Conservation (phyloP, 331 rosid species). For the Malus hybrid region DNA sequence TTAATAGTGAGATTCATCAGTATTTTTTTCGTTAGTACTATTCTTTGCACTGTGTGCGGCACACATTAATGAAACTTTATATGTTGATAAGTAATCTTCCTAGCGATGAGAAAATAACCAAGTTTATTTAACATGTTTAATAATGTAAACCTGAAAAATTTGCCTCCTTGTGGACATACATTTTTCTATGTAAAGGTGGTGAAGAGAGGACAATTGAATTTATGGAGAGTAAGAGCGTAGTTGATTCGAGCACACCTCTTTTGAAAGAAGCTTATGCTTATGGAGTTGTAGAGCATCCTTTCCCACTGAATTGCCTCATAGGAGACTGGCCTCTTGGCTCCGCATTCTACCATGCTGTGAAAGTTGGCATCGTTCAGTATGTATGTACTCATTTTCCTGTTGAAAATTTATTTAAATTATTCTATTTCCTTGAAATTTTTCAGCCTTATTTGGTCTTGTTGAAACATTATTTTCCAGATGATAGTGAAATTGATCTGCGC, state of each 20-base stretch:
- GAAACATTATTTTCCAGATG: slow-evolving; percentile 52
- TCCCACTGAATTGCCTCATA: slow-evolving; percentile 72
- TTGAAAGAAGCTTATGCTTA: slow-evolving; percentile 68
- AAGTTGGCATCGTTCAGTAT: slow-evolving; percentile 98
- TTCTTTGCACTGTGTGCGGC: not conserved
- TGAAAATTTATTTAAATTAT: slow-evolving; percentile 14
- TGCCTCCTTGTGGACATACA: slow-evolving; percentile 1
- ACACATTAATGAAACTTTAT: not conserved
- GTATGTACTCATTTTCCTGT: slow-evolving; percentile 47
- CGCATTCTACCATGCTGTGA: slow-evolving; percentile 88
- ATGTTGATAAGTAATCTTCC: not conserved
- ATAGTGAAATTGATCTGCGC: slow-evolving; percentile 94
- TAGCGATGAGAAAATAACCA: not conserved
- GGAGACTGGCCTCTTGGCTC: slow-evolving; percentile 91
- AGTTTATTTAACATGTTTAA: not conserved
- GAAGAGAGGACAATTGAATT: slow-evolving; percentile 83
- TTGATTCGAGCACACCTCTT: slow-evolving; percentile 67
- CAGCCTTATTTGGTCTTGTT: slow-evolving; percentile 9
- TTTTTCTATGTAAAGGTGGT: slow-evolving; percentile 58
- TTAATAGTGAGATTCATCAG: not conserved
- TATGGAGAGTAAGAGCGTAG: slow-evolving; percentile 66
- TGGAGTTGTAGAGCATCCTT: slow-evolving; percentile 96
- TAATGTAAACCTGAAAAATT: slow-evolving; percentile 6
- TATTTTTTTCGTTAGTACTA: not conserved
- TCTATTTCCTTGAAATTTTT: not conserved